Evolutionary conservation across 2,329 filamentous ascomycete genomes (phyloP).

Genomic region (Parastagonospora nodorum): DNA sequence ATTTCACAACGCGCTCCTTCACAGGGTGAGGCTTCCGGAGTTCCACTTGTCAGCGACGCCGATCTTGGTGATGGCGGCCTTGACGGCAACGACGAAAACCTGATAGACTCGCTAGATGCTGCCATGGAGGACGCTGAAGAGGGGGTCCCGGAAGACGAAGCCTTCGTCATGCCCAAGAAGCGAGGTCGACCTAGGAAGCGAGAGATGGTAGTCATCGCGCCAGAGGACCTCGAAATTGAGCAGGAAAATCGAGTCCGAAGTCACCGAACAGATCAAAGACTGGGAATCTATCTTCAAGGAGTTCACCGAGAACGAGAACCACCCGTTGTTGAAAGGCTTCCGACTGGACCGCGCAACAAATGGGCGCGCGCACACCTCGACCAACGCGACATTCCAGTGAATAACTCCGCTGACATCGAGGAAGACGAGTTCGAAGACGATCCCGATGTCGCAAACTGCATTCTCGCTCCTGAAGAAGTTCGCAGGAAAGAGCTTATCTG

Average conservation of each 20-base stretch:
- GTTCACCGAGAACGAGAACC: conserved; percentile 34
- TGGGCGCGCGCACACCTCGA: conserved; percentile 33
- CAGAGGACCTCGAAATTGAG: conserved; percentile 55
- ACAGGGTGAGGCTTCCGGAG: conserved; percentile 7
- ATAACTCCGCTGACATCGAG: conserved; percentile 62
- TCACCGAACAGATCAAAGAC: conserved; percentile 43
- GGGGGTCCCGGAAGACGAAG: conserved; percentile 25
- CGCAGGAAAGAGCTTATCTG: conserved; percentile 88
- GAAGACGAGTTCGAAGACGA: conserved; percentile 89
- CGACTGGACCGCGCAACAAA: conserved; percentile 33
- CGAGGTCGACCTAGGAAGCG: conserved; percentile 45
- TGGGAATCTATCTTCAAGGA: conserved; percentile 38
- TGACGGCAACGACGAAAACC: conserved; percentile 26
- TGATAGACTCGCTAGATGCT: conserved; percentile 23
- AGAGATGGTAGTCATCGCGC: conserved; percentile 43
- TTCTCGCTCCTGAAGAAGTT: conserved; percentile 74
- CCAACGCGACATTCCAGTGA: conserved; percentile 25
- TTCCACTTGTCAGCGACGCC: conserved; percentile 7
- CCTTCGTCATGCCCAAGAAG: conserved; percentile 40
- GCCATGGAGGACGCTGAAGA: conserved; percentile 25
- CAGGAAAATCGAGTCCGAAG: conserved; percentile 54
- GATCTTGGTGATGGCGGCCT: conserved; percentile 19
- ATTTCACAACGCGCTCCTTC: conserved; percentile 13
- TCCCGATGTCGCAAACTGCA: conserved; percentile 80
- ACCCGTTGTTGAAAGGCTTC: conserved; percentile 33